Evolutionary conservation across 1,284 basidiomycete genomes (phyloP).

Genomic region (Coriolopsis trogii): DNA sequence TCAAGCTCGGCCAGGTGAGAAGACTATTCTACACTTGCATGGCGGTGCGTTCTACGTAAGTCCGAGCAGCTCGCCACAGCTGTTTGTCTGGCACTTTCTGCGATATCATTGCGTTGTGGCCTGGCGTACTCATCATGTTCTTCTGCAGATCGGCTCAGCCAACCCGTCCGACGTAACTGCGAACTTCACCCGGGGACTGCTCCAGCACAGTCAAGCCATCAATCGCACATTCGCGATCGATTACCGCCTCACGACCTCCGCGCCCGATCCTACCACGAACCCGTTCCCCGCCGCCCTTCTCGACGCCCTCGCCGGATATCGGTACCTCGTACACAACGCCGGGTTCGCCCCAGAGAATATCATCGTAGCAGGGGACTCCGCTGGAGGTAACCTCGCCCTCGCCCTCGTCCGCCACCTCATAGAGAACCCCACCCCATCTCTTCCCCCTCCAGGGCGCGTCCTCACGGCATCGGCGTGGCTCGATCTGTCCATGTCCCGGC

Average conservation of each 20-base stretch:
- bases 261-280: constrained; percentile 28
- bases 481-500: constrained; percentile 48
- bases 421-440: constrained; percentile 36
- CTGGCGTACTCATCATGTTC: too few relatives aligned
- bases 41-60: constrained; percentile 47
- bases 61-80: constrained; percentile 12
- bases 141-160: constrained; percentile 35
- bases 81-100: too few relatives aligned
- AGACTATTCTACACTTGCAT: constrained; percentile 54
- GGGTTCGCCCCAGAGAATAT: constrained; percentile 47
- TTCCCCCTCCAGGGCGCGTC: constrained; percentile 39
- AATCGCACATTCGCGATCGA: constrained; percentile 33
- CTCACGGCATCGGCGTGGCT: constrained; percentile 61
- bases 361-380: constrained; percentile 55
- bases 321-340: constrained; percentile 42
- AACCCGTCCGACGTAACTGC: constrained; percentile 16
- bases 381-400: constrained; percentile 69
- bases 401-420: constrained; percentile 53
- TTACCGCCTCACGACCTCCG: constrained; percentile 34
- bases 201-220: constrained; percentile 18
- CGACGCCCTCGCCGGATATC: constrained; percentile 49
- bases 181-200: constrained; percentile 23
- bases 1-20: constrained; percentile 38
- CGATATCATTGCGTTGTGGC: too few relatives aligned
- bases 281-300: constrained; percentile 53